phyloP scores from a whole-genome alignment of 1,284 basidiomycete species.

The Fomitopsis pinicola region DNA sequence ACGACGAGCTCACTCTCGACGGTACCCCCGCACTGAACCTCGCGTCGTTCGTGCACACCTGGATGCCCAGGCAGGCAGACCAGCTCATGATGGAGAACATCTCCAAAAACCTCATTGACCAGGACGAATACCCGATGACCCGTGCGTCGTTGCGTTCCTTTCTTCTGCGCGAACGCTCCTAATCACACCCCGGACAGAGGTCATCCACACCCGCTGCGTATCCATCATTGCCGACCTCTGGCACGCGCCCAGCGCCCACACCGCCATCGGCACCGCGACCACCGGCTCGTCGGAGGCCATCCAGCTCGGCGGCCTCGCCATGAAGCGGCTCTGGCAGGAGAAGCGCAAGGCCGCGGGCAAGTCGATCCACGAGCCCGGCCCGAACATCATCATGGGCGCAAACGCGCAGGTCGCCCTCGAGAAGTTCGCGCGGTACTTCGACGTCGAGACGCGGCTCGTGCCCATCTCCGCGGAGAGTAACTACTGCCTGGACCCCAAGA shows the following conservation, averaged over 20 bases:
- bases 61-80: slow-evolving; percentile 60
- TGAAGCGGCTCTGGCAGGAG: slow-evolving; percentile 94
- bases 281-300: slow-evolving; percentile 94
- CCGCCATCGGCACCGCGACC: slow-evolving; percentile 88
- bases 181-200: slow-evolving; percentile 36
- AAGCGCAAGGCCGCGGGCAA: slow-evolving; percentile 85
- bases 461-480: slow-evolving; percentile 73
- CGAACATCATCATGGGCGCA: slow-evolving; percentile 40
- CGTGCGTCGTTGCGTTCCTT: slow-evolving; percentile 36
- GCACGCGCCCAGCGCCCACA: slow-evolving; percentile 75
- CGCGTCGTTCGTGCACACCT: slow-evolving; percentile 69
- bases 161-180: background rate
- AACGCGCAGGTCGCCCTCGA: slow-evolving; percentile 48
- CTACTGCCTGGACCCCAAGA: slow-evolving; percentile 82
- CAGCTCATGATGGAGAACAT: slow-evolving; percentile 82
- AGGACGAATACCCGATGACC: slow-evolving; percentile 89
- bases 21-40: slow-evolving; percentile 79
- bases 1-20: slow-evolving; percentile 81
- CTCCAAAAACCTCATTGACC: slow-evolving; percentile 87
- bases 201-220: slow-evolving; percentile 77
- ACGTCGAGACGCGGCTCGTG: slow-evolving; percentile 82
- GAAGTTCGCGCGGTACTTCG: slow-evolving; percentile 92
- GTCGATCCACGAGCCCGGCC: slow-evolving; percentile 78
- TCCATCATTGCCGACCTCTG: slow-evolving; percentile 91
- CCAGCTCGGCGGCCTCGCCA: slow-evolving; percentile 89